Conservation (phyloP, 257 asterid genomes). For the Phtheirospermum japonicum region DNA sequence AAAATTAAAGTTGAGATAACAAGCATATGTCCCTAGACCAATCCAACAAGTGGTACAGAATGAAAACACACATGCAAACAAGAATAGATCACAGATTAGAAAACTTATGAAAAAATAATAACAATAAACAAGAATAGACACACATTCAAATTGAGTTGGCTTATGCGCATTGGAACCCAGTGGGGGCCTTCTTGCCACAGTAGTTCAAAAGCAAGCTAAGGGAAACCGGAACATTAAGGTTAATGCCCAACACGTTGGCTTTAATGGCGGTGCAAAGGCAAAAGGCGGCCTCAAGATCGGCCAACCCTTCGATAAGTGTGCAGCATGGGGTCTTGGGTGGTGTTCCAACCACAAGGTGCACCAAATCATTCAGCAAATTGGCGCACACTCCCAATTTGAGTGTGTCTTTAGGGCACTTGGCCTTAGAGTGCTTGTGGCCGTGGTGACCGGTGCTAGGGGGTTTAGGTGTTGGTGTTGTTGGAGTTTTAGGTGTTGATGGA, state of each 20-base stretch:
- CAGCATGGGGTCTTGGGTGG: constrained; percentile 42
- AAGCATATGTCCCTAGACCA: too few relatives aligned
- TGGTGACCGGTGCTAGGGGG: neutral
- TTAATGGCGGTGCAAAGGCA: constrained; percentile 43
- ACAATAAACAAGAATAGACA: neutral
- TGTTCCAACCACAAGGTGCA: constrained; percentile 33
- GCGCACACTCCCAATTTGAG: constrained; percentile 40
- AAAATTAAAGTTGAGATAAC: too few relatives aligned
- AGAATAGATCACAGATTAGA: neutral
- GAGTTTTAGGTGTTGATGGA: constrained; percentile 1
- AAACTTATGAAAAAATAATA: neutral
- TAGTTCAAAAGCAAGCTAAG: constrained; percentile 36
- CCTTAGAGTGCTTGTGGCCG: constrained; percentile 17
- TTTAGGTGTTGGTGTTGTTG: too few relatives aligned
- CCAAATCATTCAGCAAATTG: constrained; percentile 32
- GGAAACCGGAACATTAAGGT: constrained; percentile 30
- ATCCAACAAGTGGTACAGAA: too few relatives aligned
- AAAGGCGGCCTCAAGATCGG: constrained; percentile 38
- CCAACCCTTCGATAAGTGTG: constrained; percentile 33
- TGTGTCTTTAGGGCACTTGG: constrained; percentile 37
- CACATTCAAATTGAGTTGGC: neutral
- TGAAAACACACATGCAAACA: too few relatives aligned
- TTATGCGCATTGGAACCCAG: constrained; percentile 27
- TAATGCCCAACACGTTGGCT: constrained; percentile 33
- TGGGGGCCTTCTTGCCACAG: constrained; percentile 34